Evolutionary conservation across 306 rosid genomes (phyloP), one percentile per base, ranked within the genome.

Genomic region (Acacia crassicarpa): DNA sequence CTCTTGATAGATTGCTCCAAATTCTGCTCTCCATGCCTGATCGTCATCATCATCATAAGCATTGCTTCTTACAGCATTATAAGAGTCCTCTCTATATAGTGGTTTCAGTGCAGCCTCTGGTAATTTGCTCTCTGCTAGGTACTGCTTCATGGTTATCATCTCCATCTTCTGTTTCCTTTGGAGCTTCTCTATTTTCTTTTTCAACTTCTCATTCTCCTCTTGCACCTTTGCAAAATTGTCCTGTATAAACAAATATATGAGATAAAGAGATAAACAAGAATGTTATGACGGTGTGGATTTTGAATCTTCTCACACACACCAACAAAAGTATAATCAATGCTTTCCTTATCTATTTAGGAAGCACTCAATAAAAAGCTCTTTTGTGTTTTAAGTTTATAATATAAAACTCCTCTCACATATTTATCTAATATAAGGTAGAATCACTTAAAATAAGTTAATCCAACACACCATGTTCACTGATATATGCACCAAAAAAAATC

Each of bases 151-250:
- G 71, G 98, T 96, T 63, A 88, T 82, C 92, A 92, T 79, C 89
- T 96, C 99, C 97, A 90, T 96, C 92, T 93, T 96, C 83, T 96
- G 98, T 70, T 93, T 96, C 83, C 92, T 87, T 80, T 92, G 94
- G 30, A 90, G 75, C 86, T 96, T 96, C 80, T 96, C 99, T 85
- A 93, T 86, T 88, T 93, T 97, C 89, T 83, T 96, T 86, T 72
- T 96, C 77, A 96, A 82, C 78, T 78, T 90, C 76, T 92, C 97
- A 62, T 90, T 96, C 8, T 96, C 97, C 81, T 91, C 86, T 45
- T 93, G 89, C 35, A 90, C 83, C 58, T 80, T 86, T 41, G 81
- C 76, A 66, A 81, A 88, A 77, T 87, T 92, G 58, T 93, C 99
- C 99, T 96, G 90, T 46, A 78, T 80, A 61, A 11, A n/a, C 9